Evolutionary conservation across 2,329 filamentous ascomycete genomes (phyloP), one percentile per base, ranked within the genome.

Genomic region (Corinectria fuckeliana): DNA sequence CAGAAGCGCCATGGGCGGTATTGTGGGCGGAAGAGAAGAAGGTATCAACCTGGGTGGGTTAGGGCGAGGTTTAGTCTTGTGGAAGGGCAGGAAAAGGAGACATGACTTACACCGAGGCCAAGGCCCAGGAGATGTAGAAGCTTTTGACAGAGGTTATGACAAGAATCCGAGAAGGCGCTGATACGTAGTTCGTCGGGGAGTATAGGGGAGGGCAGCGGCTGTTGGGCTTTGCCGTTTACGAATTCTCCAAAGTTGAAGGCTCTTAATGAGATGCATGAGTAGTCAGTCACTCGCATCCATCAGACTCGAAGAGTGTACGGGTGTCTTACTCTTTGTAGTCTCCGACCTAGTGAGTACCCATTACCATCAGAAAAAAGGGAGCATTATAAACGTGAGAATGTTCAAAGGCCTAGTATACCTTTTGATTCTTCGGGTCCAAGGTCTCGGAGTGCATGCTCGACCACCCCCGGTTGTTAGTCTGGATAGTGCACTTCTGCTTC

Each of bases 181-280:
- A 97, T 81, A 16, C 88, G 81, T 6, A 79, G 68, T 69, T 91
- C 84, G 61, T 91, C 81, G 1, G 81, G 66, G 14, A 78, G 72
- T 2, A 98, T 81, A 7, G 85, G 81, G 1, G 80, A 71, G 0
- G 94, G 93, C 1, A 98, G 81, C 8, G 90, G 89, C 74, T 98
- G 94, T 62, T 90, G 87, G 13, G 90, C 84, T 76, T 88, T 87
- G 66, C 86, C 83, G 62, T 87, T 68, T 57, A 80, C 72, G 72
- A 95, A 96, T 67, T 92, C 87, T 64, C 90, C 92, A 71, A 98
- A 90, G 79, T 98, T 99, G 82, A 98, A 94, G 34, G 90, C 92
- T 80, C 93, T 95, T 66, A 14, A 14, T 45, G n/a, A 30, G 25
- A 28, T 45, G 23, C 10, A 20, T 45, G 23, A 45, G 42, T 13